Base-by-base conservation (phyloP, 495 filamentous ascomycete species). In the Daldinia grandis region DNA sequence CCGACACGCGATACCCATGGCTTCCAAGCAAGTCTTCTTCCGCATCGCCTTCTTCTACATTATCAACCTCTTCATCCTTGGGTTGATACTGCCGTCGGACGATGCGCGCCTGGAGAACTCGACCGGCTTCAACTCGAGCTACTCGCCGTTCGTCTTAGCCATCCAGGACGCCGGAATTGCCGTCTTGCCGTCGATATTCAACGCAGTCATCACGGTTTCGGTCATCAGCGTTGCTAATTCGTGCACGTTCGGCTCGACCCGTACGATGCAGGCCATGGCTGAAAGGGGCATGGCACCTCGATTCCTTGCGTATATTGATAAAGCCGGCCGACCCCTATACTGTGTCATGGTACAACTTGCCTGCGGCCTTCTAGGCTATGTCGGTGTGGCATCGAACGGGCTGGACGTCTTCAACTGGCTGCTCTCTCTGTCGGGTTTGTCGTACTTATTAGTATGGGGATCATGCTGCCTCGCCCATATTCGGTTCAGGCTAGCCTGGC, bases 21-120 rank as follows among this genome's bases (percentile, higher is more conserved):
- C 93, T 5, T 90, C 90, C 9, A 90, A 90, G 47, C 88, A 92
- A 61, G 92, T 93, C 60, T 95, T 97, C 79, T 94, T 91, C 84
- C 91, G 93, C 56, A 92, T 97, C 74, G 76, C 90, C 59, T 86
- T 96, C 81, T 96, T 97, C 84, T 97, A 96, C 79, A 79, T 90
- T 50, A 71, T 90, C 53, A 85, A 83, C 53, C 80, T 90, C 21
- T 85, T 89, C 76, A 77, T 90, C 56, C 76, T 90, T 28, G 89
- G 89, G 33, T 79, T 91, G 49, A 79, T 91, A 58, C 73, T 86
- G 8, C 73, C 64, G 1, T 71, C 69, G 7, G 49, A 71, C 60
- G 78, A 85, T 71, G 86, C 8, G 5, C 42, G 42, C 9, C 17
- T 47, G 4, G 19, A 10, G 42, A 19, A 47, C 9, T 6, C 42